Base-by-base conservation (phyloP, 2,329 filamentous ascomycete species). In the Penicillium sp. region DNA sequence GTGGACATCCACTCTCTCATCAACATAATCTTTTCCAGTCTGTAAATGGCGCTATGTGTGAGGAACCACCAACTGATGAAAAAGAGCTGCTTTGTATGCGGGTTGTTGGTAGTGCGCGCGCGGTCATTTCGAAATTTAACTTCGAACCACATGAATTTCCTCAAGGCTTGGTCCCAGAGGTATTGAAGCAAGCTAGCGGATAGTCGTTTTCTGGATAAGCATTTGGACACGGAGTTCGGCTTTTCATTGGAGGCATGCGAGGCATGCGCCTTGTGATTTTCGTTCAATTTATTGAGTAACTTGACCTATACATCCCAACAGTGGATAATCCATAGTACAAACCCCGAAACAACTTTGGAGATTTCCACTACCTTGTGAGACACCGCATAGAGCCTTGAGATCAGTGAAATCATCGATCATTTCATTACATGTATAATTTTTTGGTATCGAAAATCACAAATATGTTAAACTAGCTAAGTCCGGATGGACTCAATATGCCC, bases 111-210 rank as follows among this genome's bases (percentile, higher is more conserved):
- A 72, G 65, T 55, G 70, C 72, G n/a, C 68, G 70, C 41, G 59
- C 67, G 31, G 69, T 73, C 16, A 68, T 75, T 48, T 50, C 62
- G 19, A 74, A 67, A 51, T 75, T 75, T 48, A 61, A 62, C n/a
- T 75, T 75, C 49, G 63, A 70, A 41, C 64, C 72, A 29, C 57
- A 65, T 19, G 73, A 75, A 48, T 75, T 72, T 55, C 71, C 72
- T 21, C 64, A 68, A 14, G 68, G 65, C 9, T 56, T 64, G 37
- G 53, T 58, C 47, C 50, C 59, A 37, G 50, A 59, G 35, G 35
- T 52, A 19, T 45, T 51, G 43, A 57, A 24, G 10, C 21, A 48
- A 43, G 24, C n/a, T 37, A 43, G 19, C 10, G 10, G 39, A 13
- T 21, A 41, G 10, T 41, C 19, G 3, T 22, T 41, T 7, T 22